phyloP scores from a whole-genome alignment of 805 yeast genomes.

The Lachancea lanzarotensis region DNA sequence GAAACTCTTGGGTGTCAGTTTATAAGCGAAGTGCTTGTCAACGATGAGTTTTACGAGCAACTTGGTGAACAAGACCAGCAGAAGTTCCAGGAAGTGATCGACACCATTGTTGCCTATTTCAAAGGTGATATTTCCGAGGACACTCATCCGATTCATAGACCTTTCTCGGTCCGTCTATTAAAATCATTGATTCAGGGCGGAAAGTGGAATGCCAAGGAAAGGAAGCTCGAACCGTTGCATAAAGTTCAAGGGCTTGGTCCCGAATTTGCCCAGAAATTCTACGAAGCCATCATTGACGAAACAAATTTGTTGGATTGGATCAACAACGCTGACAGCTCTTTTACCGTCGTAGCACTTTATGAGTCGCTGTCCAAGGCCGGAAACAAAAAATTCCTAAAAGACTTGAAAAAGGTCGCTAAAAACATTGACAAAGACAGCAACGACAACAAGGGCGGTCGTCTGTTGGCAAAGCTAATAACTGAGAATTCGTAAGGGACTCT shows the following conservation, averaged over 20 bases:
- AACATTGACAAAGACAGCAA: slow-evolving; percentile 36
- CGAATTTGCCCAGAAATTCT: slow-evolving; percentile 51
- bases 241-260: slow-evolving; percentile 46
- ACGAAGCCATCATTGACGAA: slow-evolving; percentile 45
- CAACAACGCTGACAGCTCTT: slow-evolving; percentile 60
- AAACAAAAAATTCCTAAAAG: slow-evolving; percentile 43
- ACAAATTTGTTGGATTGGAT: slow-evolving; percentile 62
- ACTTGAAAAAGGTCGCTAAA: slow-evolving; percentile 46
- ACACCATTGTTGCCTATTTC: slow-evolving; percentile 49
- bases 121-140: slow-evolving; percentile 63
- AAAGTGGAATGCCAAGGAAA: slow-evolving; percentile 66
- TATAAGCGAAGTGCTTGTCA: slow-evolving; percentile 64
- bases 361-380: slow-evolving; percentile 53
- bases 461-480: slow-evolving; percentile 37
- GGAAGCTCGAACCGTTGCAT: slow-evolving; percentile 40
- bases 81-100: slow-evolving; percentile 45
- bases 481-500: not conserved
- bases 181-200: slow-evolving; percentile 80
- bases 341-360: slow-evolving; percentile 71
- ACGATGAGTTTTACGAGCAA: slow-evolving; percentile 40
- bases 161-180: slow-evolving; percentile 67
- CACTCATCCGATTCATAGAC: slow-evolving; percentile 60
- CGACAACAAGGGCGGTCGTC: slow-evolving; percentile 62
- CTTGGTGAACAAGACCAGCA: slow-evolving; percentile 29
- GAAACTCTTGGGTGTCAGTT: slow-evolving; percentile 82